Evolutionary conservation across 1,284 basidiomycete species (phyloP).

Genomic region (Coniferiporia weirii): DNA sequence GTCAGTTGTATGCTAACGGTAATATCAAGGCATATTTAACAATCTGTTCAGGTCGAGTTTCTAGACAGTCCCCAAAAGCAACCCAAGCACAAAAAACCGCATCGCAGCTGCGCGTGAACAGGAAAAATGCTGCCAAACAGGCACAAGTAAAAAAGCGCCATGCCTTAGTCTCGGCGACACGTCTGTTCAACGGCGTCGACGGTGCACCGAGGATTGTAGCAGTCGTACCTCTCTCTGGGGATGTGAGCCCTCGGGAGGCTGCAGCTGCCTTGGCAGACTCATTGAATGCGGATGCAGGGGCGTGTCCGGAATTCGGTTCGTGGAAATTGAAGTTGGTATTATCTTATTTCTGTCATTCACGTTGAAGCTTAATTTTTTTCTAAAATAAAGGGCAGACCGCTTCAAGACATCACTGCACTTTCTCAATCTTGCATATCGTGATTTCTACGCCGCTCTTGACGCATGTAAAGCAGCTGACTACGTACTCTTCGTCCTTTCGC

Average conservation of each 20-base stretch:
- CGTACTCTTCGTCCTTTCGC: slow-evolving; percentile 80
- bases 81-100: slow-evolving; percentile 35
- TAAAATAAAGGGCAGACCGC: slow-evolving; percentile 58
- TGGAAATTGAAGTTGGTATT: slow-evolving; percentile 62
- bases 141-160: slow-evolving; percentile 66
- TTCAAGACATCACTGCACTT: slow-evolving; percentile 91
- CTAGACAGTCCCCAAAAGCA: slow-evolving; percentile 50
- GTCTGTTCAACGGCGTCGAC: slow-evolving; percentile 72
- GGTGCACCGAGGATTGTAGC: slow-evolving; percentile 79
- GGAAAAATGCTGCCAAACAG: slow-evolving; percentile 80
- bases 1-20: slow-evolving; percentile 32
- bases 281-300: slow-evolving; percentile 53
- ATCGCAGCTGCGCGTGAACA: slow-evolving; percentile 60
- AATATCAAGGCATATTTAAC: slow-evolving; percentile 8
- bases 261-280: slow-evolving; percentile 61
- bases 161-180: slow-evolving; percentile 61
- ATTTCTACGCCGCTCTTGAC: slow-evolving; percentile 79
- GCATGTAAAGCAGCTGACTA: slow-evolving; percentile 90
- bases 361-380: not conserved
- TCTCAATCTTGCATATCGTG: slow-evolving; percentile 65
- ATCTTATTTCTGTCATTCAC: slow-evolving; percentile 12
- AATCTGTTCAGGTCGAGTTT: slow-evolving; percentile 48
- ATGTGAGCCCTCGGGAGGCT: slow-evolving; percentile 50
- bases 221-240: slow-evolving; percentile 70
- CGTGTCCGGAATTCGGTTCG: slow-evolving; percentile 46